Percentiles rank a stretch among this genome's conserved stretches.
These are phyloP conservation scores for Neonothopanus nambi DNA, from an alignment of 1,284 basidiomycete species.

Conservation along the genomic window DNA sequence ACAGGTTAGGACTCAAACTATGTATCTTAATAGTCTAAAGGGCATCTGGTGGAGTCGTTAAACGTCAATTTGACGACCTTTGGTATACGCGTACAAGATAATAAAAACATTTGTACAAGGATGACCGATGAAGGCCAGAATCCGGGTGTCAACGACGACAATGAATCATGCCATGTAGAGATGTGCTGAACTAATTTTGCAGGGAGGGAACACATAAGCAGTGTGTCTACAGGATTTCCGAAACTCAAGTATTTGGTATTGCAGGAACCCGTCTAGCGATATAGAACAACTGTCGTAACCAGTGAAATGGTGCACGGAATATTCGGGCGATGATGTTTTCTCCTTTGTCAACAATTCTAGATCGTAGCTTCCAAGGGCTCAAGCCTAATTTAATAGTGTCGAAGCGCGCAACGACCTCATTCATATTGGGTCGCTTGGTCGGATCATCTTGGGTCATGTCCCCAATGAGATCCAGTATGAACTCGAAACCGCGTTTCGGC, in stretches of 20 bases:
- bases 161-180: too few species aligned
- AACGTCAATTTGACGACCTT: too few species aligned
- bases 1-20: too few species aligned
- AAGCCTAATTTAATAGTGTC: slow-evolving; percentile 16
- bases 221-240: too few species aligned
- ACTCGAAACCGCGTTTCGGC: slow-evolving; percentile 20
- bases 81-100: too few species aligned
- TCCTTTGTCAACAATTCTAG: not conserved
- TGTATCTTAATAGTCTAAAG: too few species aligned
- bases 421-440: slow-evolving; percentile 27
- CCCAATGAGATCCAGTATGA: slow-evolving; percentile 25
- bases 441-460: slow-evolving; percentile 32
- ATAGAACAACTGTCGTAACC: not conserved
- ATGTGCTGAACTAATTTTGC: too few species aligned
- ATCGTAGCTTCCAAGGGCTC: slow-evolving; percentile 12
- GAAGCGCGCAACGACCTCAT: slow-evolving; percentile 26
- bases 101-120: too few species aligned
- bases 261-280: slow-evolving; percentile 2
- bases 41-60: too few species aligned
- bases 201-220: too few species aligned
- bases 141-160: too few species aligned
- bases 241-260: not conserved
- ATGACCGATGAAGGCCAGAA: too few species aligned
- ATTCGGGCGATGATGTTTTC: not conserved
- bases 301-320: not conserved